These are phyloP conservation scores for Syzygium syzygioides DNA, from an alignment of 441 rosid genomes.

Conservation along the genomic window DNA sequence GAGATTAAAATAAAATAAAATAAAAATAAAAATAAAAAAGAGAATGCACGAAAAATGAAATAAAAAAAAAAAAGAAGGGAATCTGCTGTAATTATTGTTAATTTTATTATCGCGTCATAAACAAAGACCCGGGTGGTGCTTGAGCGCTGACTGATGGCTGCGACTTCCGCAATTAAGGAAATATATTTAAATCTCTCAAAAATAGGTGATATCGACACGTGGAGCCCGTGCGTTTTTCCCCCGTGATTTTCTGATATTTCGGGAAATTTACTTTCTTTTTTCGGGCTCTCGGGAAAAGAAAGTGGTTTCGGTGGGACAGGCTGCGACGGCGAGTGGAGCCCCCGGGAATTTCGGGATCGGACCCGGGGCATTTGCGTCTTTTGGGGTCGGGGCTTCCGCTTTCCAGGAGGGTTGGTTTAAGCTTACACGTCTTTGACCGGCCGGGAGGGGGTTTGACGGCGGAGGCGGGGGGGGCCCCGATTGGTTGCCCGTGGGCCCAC, in stretches of 20 bases:
- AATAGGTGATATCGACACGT: background rate
- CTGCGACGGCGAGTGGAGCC: background rate
- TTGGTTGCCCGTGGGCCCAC: background rate
- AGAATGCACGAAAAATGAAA: background rate
- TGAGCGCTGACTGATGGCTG: background rate
- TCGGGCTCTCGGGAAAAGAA: background rate
- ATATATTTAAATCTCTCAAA: background rate
- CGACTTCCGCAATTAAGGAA: no score
- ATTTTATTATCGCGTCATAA: background rate
- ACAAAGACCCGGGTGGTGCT: no score
- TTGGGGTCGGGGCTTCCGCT: background rate
- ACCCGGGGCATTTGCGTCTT: background rate
- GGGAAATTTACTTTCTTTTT: background rate
- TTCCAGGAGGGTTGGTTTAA: background rate
- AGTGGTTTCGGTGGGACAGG: background rate
- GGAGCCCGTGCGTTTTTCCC: background rate
- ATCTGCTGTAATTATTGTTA: background rate
- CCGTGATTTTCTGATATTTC: background rate
- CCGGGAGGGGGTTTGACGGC: background rate
- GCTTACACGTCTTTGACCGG: background rate
- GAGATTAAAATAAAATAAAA: fast-evolving
- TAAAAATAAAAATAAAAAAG: background rate
- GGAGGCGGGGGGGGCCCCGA: background rate
- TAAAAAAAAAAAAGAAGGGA: background rate
- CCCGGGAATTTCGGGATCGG: background rate